phyloP scores from a whole-genome alignment of 805 yeast genomes.

The Barnettozyma wickerhamii region DNA sequence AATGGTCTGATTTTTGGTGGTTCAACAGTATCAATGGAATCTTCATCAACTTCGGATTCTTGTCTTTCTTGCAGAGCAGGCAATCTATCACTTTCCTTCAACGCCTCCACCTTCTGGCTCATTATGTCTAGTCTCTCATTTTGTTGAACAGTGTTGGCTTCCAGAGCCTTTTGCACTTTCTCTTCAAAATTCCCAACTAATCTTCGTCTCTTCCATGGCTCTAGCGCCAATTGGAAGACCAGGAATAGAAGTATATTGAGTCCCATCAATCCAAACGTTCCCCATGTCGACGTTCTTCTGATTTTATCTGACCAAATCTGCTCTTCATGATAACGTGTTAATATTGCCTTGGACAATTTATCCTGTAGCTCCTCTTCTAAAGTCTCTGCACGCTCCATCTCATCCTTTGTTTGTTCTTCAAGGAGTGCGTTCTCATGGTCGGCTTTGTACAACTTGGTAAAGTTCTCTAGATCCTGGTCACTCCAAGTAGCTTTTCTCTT shows the following conservation, averaged over 20 bases:
- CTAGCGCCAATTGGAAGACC: slow-evolving; percentile 80
- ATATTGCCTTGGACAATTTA: slow-evolving; percentile 66
- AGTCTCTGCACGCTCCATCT: slow-evolving; percentile 51
- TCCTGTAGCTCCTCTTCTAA: slow-evolving; percentile 66
- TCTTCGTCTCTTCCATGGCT: slow-evolving; percentile 89
- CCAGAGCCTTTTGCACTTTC: slow-evolving; percentile 58
- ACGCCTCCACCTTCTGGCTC: slow-evolving; percentile 23
- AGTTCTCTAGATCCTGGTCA: slow-evolving; percentile 72
- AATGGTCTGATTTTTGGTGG: slow-evolving; percentile 16
- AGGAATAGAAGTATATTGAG: slow-evolving; percentile 74
- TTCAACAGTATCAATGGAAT: slow-evolving; percentile 11
- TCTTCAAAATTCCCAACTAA: slow-evolving; percentile 81
- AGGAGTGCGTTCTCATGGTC: slow-evolving; percentile 70
- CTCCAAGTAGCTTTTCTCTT: slow-evolving; percentile 85
- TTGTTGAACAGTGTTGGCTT: slow-evolving; percentile 29
- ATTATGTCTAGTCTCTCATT: slow-evolving; percentile 26
- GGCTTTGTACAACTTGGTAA: slow-evolving; percentile 73
- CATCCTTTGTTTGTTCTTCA: slow-evolving; percentile 47
- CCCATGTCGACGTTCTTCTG: slow-evolving; percentile 93
- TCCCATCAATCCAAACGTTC: slow-evolving; percentile 87
- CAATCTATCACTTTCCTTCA: slow-evolving; percentile 18
- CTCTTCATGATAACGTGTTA: slow-evolving; percentile 91
- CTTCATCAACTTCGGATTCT: slow-evolving; percentile 19
- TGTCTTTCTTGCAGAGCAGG: slow-evolving; percentile 16
- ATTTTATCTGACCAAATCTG: slow-evolving; percentile 98